Percentiles rank a stretch among this genome's conserved stretches.
Conservation (phyloP, 768 basidiomycete species). For the Gymnopilus junonius region DNA sequence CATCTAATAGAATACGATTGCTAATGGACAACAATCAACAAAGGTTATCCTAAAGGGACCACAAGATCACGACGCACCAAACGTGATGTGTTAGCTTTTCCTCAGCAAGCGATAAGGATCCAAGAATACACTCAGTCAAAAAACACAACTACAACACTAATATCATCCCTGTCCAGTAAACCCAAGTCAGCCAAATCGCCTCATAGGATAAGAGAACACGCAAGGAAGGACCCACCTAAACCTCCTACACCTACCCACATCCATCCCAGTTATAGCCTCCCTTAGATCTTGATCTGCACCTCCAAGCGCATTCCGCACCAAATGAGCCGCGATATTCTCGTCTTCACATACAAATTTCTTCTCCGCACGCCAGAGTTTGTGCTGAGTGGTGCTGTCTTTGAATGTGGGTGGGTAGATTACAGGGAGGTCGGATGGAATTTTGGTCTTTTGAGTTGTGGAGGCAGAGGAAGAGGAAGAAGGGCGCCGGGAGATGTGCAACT, state of each 20-base stretch:
- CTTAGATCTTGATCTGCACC: constrained; percentile 50
- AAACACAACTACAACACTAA: constrained; percentile 30
- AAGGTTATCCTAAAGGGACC: no score
- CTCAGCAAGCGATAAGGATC: no score
- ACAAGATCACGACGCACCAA: no score
- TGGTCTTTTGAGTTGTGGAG: neutral
- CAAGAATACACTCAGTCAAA: constrained; percentile 24
- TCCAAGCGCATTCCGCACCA: constrained; percentile 58
- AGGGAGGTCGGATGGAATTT: constrained; percentile 32
- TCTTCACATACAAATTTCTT: constrained; percentile 48
- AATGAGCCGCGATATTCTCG: constrained; percentile 51
- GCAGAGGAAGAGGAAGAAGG: neutral
- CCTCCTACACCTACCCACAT: constrained; percentile 38
- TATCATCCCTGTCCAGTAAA: constrained; percentile 25
- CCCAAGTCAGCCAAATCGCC: neutral
- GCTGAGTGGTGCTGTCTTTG: constrained; percentile 34
- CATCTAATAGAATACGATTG: no score
- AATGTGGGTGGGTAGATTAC: constrained; percentile 32
- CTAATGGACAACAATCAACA: no score
- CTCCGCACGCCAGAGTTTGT: constrained; percentile 39
- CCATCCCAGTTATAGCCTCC: constrained; percentile 42
- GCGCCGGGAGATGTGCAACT: neutral
- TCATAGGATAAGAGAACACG: neutral
- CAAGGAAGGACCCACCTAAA: constrained; percentile 36
- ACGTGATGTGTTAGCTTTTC: no score